Evolutionary conservation across 139 green algal species (phyloP), one percentile per base, ranked within the genome.

Genomic region (Micractinium sp.): DNA sequence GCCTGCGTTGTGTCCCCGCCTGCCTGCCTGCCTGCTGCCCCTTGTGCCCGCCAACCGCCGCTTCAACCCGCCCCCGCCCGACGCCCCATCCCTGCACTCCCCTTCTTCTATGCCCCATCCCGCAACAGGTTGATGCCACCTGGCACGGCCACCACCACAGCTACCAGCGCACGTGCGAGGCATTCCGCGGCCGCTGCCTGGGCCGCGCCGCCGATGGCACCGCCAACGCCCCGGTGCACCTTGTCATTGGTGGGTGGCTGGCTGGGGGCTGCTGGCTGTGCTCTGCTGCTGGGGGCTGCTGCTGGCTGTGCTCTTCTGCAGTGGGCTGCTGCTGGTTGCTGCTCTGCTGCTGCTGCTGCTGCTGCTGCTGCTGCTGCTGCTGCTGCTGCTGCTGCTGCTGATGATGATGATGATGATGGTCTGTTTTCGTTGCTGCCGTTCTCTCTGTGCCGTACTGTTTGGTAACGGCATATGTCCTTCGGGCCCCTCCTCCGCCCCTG

Each of bases 141-240:
- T 90, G 93, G 63, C 85, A 92, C 35, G 95, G 95, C 35, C 95
- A 97, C 91, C 93, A 96, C 90, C 95, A 97, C 92, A 91, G 78
- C 38, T 97, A 96, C 90, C 93, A 95, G 92, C 93, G 95, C 84
- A 96, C 91, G 27, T 97, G 95, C 92, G 15, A 78, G 14, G 35
- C 85, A 31, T 35, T 71, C 35, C 20, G n/a, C 27, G 89, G 75
- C 29, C 89, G 69, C 33, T 91, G 89, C 83, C 14, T 83, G 79
- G 79, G 9, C 0, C 9, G 41, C 3, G 47, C 9, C 3, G 87
- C 41, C 0, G 67, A 87, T 15, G 85, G 85, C 16, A 29, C 35
- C 2, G 73, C 78, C 23, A 29, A 19, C 0, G 85, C 56, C 0
- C 53, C 85, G 1, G 60, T 91, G 18, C 89, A 91, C 53, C 60